A percentile compares a stretch with the other conserved stretches of the same genome.
Conservation (phyloP, 2,329 filamentous ascomycete genomes). For the Ascosphaera pollenicola region DNA sequence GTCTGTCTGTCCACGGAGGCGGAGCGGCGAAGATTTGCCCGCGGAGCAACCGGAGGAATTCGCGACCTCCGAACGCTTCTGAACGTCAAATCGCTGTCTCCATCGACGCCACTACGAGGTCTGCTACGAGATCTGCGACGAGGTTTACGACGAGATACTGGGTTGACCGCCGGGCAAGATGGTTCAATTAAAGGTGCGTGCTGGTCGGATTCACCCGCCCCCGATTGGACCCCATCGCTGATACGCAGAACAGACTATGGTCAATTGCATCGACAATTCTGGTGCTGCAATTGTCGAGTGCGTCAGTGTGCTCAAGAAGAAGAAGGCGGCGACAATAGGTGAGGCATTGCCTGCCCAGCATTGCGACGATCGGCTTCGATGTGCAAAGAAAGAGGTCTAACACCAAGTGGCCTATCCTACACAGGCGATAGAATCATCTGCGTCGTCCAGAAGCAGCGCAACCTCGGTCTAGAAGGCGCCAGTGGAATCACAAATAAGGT, state of each 20-base stretch:
- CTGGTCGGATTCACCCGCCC: background rate
- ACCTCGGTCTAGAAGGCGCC: slow-evolving; percentile 48
- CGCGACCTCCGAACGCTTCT: too few species aligned
- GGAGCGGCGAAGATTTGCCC: too few species aligned
- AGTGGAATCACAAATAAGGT: slow-evolving; percentile 77
- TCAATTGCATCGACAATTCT: slow-evolving; percentile 99
- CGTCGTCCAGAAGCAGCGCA: slow-evolving; percentile 89
- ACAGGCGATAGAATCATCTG: slow-evolving; percentile 89
- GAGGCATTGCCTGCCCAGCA: slow-evolving; percentile 12
- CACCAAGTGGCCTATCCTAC: too few species aligned
- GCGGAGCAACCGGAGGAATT: too few species aligned
- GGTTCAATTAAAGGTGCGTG: slow-evolving; percentile 64
- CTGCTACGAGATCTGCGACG: too few species aligned
- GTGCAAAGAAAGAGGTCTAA: background rate
- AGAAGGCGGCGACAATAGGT: slow-evolving; percentile 72
- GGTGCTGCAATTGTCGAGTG: slow-evolving; percentile 95
- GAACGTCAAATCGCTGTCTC: too few species aligned
- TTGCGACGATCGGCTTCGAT: background rate
- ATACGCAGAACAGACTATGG: slow-evolving; percentile 46
- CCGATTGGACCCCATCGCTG: slow-evolving; percentile 3
- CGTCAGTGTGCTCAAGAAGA: slow-evolving; percentile 77
- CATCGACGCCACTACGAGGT: too few species aligned
- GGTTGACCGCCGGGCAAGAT: slow-evolving; percentile 35
- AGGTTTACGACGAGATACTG: too few species aligned
- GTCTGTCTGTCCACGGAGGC: too few species aligned